Conservation (phyloP, 768 basidiomycete species). For the Mycena albidolilacea region DNA sequence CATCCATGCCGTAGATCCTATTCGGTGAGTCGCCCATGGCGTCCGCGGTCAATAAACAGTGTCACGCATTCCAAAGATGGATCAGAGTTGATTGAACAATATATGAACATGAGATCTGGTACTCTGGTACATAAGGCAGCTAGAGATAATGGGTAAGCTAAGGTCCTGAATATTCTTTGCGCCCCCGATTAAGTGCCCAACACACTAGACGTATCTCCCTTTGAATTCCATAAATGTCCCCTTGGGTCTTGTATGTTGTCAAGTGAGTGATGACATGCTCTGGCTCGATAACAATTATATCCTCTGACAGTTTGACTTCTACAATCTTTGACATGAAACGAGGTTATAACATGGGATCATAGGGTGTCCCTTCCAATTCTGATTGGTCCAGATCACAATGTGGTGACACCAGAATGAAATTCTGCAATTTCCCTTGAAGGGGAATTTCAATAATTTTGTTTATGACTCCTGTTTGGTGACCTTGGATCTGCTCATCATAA, state of each 20-base stretch:
- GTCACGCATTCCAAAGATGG: too few relatives aligned
- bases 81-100: too few relatives aligned
- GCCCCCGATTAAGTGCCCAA: conserved; percentile 4
- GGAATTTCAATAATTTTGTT: conserved; percentile 4
- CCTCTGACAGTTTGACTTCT: neutral
- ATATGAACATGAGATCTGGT: too few relatives aligned
- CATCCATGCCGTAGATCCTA: too few relatives aligned
- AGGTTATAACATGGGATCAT: neutral
- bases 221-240: neutral
- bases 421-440: neutral
- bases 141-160: neutral
- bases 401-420: neutral
- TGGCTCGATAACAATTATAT: neutral
- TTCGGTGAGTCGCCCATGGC: too few relatives aligned
- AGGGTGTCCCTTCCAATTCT: neutral
- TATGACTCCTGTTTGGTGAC: conserved; percentile 3
- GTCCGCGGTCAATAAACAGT: too few relatives aligned
- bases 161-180: neutral
- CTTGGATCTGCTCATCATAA: neutral
- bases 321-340: neutral
- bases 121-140: too few relatives aligned
- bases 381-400: neutral
- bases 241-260: neutral
- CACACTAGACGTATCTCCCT: neutral
- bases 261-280: conserved; percentile 7